Conservation (phyloP, 1,284 basidiomycete species). For the Tylopilus sp. region DNA sequence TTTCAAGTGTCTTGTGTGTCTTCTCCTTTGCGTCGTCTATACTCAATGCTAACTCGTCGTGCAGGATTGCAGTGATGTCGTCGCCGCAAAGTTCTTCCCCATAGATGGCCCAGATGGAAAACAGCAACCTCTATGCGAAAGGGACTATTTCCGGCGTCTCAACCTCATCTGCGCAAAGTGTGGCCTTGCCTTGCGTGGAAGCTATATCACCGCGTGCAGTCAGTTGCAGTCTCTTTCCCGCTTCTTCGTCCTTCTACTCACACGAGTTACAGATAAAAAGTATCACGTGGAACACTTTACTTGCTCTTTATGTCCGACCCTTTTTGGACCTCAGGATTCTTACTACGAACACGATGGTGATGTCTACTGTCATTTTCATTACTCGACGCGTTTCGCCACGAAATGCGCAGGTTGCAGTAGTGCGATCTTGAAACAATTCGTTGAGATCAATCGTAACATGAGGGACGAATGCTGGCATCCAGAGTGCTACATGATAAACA, state of each 20-base stretch:
- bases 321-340: slow-evolving; percentile 97
- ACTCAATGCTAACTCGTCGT: slow-evolving; percentile 9
- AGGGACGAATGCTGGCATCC: slow-evolving; percentile 99
- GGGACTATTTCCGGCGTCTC: slow-evolving; percentile 95
- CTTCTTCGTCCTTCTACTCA: slow-evolving; percentile 12
- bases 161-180: slow-evolving; percentile 98
- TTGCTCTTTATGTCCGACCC: slow-evolving; percentile 92
- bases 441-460: slow-evolving; percentile 98
- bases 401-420: slow-evolving; percentile 98
- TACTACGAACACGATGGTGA: slow-evolving; percentile 98
- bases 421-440: slow-evolving; percentile 99
- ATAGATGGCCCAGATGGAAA: slow-evolving; percentile 84
- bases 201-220: slow-evolving; percentile 99
- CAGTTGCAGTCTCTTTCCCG: slow-evolving; percentile 38
- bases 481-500: slow-evolving; percentile 99
- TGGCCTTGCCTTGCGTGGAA: slow-evolving; percentile 88
- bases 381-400: slow-evolving; percentile 96
- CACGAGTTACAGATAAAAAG: slow-evolving; percentile 75
- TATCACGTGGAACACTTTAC: slow-evolving; percentile 99
- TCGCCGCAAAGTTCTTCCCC: slow-evolving; percentile 99
- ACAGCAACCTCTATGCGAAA: slow-evolving; percentile 93
- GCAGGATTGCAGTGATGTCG: slow-evolving; percentile 94
- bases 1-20: slow-evolving; percentile 90
- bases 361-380: slow-evolving; percentile 98
- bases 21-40: background rate